A percentile compares a stretch with the other conserved stretches of the same genome.
phyloP scores from a whole-genome alignment of 2,329 filamentous ascomycete species.

The Biscogniauxia mediterranea region DNA sequence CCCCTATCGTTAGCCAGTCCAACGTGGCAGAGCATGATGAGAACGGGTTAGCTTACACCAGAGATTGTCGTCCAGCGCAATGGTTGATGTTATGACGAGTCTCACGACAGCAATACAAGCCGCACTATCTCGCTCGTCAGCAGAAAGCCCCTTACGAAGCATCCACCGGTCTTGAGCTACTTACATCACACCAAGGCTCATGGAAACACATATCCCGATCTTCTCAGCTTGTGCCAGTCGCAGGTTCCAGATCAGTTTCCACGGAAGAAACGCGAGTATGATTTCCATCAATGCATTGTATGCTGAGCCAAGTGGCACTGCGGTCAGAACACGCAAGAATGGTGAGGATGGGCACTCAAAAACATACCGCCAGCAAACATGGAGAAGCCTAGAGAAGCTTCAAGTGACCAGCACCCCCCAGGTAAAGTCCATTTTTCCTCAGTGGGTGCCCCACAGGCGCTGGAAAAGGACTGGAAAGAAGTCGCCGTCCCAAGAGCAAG shows the following conservation, averaged over 20 bases:
- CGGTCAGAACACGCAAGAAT: background rate
- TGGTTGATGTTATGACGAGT: background rate
- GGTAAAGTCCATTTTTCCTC: background rate
- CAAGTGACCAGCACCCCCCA: background rate
- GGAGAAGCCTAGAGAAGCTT: background rate
- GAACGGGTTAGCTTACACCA: background rate
- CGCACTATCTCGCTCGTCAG: background rate
- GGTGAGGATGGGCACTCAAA: background rate
- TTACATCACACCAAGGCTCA: conserved; percentile 3
- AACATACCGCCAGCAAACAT: background rate
- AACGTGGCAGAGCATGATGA: background rate
- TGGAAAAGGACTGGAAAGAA: background rate
- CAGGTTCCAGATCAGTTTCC: background rate
- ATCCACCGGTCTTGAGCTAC: background rate
- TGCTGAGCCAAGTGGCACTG: background rate
- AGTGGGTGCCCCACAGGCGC: background rate
- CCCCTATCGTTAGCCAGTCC: background rate
- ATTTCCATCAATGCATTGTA: background rate
- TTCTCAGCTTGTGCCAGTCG: background rate
- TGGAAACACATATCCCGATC: background rate
- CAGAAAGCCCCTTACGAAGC: background rate
- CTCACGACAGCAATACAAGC: background rate
- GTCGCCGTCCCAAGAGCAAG: background rate
- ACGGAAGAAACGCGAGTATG: background rate
- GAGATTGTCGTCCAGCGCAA: background rate